Conservation (phyloP, 192 early-diverging fungal genomes). For the Entophlyctis helioformis region DNA sequence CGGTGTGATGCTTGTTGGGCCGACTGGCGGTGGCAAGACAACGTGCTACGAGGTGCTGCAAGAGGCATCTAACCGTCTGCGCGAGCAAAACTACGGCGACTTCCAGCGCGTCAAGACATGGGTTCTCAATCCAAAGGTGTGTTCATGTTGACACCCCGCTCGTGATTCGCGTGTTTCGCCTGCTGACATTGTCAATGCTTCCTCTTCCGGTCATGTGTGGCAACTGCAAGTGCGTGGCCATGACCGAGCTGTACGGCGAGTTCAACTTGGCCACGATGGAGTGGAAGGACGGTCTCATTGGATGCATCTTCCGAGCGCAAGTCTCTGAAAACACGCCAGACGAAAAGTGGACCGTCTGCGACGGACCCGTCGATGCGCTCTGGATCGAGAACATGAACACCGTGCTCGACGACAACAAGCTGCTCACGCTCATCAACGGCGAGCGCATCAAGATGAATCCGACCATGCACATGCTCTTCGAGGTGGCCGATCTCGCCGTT, state of each 20-base stretch:
- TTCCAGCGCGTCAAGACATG: conserved; percentile 40
- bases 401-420: conserved; percentile 51
- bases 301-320: conserved; percentile 36
- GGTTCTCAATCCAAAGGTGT: conserved; percentile 50
- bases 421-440: conserved; percentile 48
- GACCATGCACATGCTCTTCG: conserved; percentile 54
- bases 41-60: conserved; percentile 40
- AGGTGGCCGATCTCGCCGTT: conserved; percentile 49
- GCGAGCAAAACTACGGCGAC: conserved; percentile 30
- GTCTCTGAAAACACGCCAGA: conserved; percentile 36
- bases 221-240: conserved; percentile 40
- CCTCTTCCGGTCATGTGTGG: too few species aligned
- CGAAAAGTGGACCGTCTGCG: conserved; percentile 52
- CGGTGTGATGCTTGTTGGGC: conserved; percentile 52
- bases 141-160: not conserved
- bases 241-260: conserved; percentile 51
- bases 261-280: conserved; percentile 54
- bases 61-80: conserved; percentile 27
- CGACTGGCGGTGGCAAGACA: conserved; percentile 52
- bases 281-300: conserved; percentile 52
- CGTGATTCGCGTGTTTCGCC: not conserved
- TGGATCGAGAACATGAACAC: conserved; percentile 59
- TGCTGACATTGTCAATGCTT: not conserved
- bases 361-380: conserved; percentile 49
- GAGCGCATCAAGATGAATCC: conserved; percentile 50